Evolutionary conservation across 2,329 filamentous ascomycete genomes (phyloP), one percentile per base, ranked within the genome.

Genomic region (Cryphonectria naterciae): DNA sequence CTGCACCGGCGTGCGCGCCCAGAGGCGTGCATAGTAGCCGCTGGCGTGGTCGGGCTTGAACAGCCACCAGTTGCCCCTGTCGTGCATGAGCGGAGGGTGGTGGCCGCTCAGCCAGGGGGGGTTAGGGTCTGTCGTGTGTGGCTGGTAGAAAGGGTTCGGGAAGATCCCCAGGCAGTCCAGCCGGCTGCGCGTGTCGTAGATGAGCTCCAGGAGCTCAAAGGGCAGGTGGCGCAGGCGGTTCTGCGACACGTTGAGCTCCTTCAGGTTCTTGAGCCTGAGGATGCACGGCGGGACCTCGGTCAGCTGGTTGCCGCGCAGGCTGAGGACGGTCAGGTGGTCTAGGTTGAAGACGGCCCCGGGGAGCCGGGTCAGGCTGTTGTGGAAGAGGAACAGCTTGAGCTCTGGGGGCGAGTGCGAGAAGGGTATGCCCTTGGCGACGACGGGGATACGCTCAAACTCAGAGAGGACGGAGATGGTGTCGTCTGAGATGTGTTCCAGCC

Each of bases 241-340:
- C 68, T 91, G 86, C 0, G 89, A 87, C 11, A 94, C 75, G 74
- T 93, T 93, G 54, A 94, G 85, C 66, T 88, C 85, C 66, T 82
- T 81, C 4, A 94, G 83, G 70, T 88, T 89, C 5, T 77, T 77
- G 8, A 93, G 82, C 43, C 86, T 86, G 32, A 82, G 83, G 65
- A 93, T 88, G 4, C 84, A 83, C 0, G 88, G 82, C 1, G 92
- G 89, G 2, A 94, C 80, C 75, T 91, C 86, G 0, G 80, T 81
- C 19, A 94, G 83, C 35, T 84, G 78, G 75, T 93, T 93, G 72
- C 85, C 87, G 49, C 92, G 88, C 22, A 94, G 82, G 74, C 87
- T 92, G 17, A 94, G 84, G 22, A 90, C 86, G 0, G 87, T 90
- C 41, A 93, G 81, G 74, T 88, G 82, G 32, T 88, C 81, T 2